phyloP scores from a whole-genome alignment of 805 yeast species.

The Kurtzmaniella cleridarum region DNA sequence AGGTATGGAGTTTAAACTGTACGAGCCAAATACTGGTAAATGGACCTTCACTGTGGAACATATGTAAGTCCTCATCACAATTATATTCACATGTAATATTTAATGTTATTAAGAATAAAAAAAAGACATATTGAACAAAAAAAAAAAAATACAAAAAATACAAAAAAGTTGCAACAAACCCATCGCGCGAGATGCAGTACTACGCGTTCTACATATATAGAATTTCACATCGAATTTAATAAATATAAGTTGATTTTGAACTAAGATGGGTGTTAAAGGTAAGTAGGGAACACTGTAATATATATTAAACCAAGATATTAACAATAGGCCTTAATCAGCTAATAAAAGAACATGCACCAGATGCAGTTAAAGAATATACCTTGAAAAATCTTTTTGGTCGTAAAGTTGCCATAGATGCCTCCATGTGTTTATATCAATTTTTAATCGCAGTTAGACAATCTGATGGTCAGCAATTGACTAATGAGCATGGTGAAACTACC shows the following conservation, averaged over 20 bases:
- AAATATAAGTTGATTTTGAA: not conserved
- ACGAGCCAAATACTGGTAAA: slow-evolving; percentile 70
- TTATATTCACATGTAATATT: not conserved
- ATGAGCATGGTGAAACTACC: slow-evolving; percentile 83
- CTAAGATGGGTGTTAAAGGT: slow-evolving; percentile 27
- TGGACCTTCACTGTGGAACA: slow-evolving; percentile 59
- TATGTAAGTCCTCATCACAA: slow-evolving; percentile 11
- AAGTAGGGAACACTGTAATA: slow-evolving; percentile 3
- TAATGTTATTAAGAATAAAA: not conserved
- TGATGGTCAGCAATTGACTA: slow-evolving; percentile 90
- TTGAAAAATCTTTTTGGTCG: slow-evolving; percentile 86
- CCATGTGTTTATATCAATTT: slow-evolving; percentile 95
- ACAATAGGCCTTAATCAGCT: slow-evolving; percentile 74
- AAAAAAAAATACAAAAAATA: too few species aligned
- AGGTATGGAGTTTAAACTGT: slow-evolving; percentile 62
- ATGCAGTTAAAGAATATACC: slow-evolving; percentile 69
- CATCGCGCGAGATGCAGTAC: too few species aligned
- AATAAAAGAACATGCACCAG: slow-evolving; percentile 84
- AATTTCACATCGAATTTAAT: too few species aligned
- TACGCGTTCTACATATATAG: too few species aligned
- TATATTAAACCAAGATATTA: not conserved
- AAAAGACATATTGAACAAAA: too few species aligned
- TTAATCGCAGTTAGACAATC: slow-evolving; percentile 94
- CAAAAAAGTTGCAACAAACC: too few species aligned
- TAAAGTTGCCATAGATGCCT: slow-evolving; percentile 95